A percentile compares a stretch with the other conserved stretches of the same genome.
Evolutionary conservation across 352 stramenopile species (phyloP).

Genomic region (Pythium plurisporium): DNA sequence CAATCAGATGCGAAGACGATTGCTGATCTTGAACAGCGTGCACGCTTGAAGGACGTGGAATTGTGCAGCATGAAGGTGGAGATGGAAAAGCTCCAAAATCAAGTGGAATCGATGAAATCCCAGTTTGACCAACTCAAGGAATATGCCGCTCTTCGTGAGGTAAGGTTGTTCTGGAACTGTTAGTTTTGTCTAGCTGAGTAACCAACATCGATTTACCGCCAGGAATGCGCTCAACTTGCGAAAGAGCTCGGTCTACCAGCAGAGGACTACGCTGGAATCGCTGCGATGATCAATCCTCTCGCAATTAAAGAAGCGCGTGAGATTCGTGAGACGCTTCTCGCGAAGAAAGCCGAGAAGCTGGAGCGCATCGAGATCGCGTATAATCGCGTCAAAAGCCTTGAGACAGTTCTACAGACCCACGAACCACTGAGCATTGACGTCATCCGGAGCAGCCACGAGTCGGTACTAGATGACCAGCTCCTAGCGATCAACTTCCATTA

Average conservation of each 20-base stretch:
- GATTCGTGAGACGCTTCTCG: conserved; percentile 1
- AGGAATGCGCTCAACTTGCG: conserved; percentile 9
- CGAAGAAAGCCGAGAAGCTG: conserved; percentile 6
- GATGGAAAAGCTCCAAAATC: background rate
- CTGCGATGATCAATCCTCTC: conserved; percentile 6
- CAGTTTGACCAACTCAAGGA: conserved; percentile 13
- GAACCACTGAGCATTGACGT: conserved; percentile 38
- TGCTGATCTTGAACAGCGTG: conserved; percentile 2
- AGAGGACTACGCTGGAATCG: conserved; percentile 9
- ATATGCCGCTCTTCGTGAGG: conserved; percentile 8
- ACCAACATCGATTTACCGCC: background rate
- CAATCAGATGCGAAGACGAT: conserved; percentile 3
- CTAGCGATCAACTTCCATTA: conserved; percentile 31
- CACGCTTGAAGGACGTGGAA: background rate
- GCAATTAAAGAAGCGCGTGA: conserved; percentile 4
- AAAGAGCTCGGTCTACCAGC: conserved; percentile 3
- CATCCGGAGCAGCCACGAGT: conserved; percentile 29
- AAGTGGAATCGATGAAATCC: conserved; percentile 16
- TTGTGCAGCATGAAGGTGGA: background rate
- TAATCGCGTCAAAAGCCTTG: conserved; percentile 37
- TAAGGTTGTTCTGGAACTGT: background rate
- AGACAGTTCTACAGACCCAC: conserved; percentile 33
- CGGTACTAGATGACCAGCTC: conserved; percentile 53
- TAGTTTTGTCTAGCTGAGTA: background rate
- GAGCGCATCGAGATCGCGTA: conserved; percentile 23